A percentile compares a stretch with the other conserved stretches of the same genome.
These are phyloP conservation scores for Suillus decipiens DNA, from an alignment of 768 basidiomycete species.

Conservation along the genomic window DNA sequence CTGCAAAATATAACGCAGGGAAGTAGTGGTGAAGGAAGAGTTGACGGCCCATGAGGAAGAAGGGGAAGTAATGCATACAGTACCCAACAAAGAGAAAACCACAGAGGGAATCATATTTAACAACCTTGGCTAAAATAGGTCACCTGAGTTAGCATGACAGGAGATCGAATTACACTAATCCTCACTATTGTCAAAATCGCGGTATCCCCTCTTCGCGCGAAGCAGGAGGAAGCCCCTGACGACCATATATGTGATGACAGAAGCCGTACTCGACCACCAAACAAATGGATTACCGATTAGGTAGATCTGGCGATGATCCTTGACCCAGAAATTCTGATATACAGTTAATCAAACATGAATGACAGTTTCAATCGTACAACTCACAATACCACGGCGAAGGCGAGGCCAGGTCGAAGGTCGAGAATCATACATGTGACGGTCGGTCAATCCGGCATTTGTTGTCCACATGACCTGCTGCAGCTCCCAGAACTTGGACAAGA, in stretches of 20 bases:
- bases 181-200: slow-evolving; percentile 92
- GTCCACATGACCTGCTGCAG: slow-evolving; percentile 95
- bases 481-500: slow-evolving; percentile 89
- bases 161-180: not conserved
- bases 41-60: slow-evolving; percentile 96
- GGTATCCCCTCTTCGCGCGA: slow-evolving; percentile 86
- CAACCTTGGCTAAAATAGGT: slow-evolving; percentile 66
- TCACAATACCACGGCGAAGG: slow-evolving; percentile 88
- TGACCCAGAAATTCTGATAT: slow-evolving; percentile 94
- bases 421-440: slow-evolving; percentile 93
- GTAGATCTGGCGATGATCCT: slow-evolving; percentile 94
- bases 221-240: slow-evolving; percentile 82
- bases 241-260: slow-evolving; percentile 65
- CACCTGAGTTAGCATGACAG: not conserved
- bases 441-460: slow-evolving; percentile 94
- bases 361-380: slow-evolving; percentile 30
- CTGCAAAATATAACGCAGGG: slow-evolving; percentile 93
- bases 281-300: slow-evolving; percentile 92
- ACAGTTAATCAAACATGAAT: slow-evolving; percentile 10
- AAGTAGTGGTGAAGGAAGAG: slow-evolving; percentile 98
- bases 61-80: slow-evolving; percentile 92
- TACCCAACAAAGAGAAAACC: slow-evolving; percentile 93
- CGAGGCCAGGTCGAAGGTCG: slow-evolving; percentile 92
- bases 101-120: slow-evolving; percentile 89
- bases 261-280: slow-evolving; percentile 84